Base-by-base conservation (phyloP, 208 protist species). In the Trypanosoma cruzi region DNA sequence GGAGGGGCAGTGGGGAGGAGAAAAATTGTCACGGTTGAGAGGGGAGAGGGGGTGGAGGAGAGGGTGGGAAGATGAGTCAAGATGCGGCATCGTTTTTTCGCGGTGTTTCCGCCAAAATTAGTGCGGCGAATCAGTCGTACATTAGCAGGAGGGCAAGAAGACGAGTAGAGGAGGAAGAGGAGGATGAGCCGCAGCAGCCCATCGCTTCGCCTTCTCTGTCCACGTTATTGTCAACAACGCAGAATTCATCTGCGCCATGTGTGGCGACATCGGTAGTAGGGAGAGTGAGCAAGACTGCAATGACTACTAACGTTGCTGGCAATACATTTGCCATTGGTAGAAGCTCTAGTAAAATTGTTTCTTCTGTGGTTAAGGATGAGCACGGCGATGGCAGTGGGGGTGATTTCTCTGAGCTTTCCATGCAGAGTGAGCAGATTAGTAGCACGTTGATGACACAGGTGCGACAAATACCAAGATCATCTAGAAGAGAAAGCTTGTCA, bases 61-160 rank as follows among this genome's bases (percentile, higher is more conserved):
- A 49, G 34, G 42, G 32, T 37, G 34, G 42, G 1, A 22, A 61
- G 14, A 79, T 79, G 73, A 79, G 37, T 32, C 66, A 72, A 32
- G 73, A 73, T 63, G 62, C 73, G 22, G 62, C 75, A 46, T 79
- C 84, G 22, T 86, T 86, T 55, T 90, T 90, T 52, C 71, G 73
- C n/a, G 74, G 68, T 44, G 72, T 90, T 42, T 90, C 84, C 26
- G 74, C 74, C 22, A 77, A 74, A 53, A 62, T 90, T 28, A 71
- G 54, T 56, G 54, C 73, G 1, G 48, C 61, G 10, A 61, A 54
- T 22, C 53, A 59, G 48, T 60, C 63, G 7, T 64, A 52, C 49
- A 67, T 29, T 36, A 32, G 16, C 13, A 69, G 40, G 3, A 34
- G 20, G 10, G n/a, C 26, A 4, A 6, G 56, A 29, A 18, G 48